Conservation (phyloP, 2,329 filamentous ascomycete genomes). For the Cytospora piceicola region DNA sequence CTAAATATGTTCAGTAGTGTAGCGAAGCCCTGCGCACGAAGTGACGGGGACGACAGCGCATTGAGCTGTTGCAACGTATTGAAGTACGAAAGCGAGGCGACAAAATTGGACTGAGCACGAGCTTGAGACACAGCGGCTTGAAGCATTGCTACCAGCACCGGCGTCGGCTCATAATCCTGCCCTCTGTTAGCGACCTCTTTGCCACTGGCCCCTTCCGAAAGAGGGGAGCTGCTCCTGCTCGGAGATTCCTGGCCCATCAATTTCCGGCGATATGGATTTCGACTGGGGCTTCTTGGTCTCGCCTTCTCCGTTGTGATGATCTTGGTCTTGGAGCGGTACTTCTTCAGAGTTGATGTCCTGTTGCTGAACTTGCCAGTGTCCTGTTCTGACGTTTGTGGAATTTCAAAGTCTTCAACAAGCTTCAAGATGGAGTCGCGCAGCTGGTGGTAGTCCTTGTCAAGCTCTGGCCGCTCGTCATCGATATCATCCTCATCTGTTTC, state of each 20-base stretch:
- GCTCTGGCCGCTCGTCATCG: conserved; percentile 60
- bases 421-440: conserved; percentile 80
- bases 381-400: conserved; percentile 67
- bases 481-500: conserved; percentile 66
- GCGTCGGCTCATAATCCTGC: conserved; percentile 46
- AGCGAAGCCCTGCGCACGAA: conserved; percentile 71
- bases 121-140: conserved; percentile 77
- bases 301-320: conserved; percentile 53
- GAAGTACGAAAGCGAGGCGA: conserved; percentile 84
- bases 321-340: conserved; percentile 63
- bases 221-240: conserved; percentile 28
- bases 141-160: conserved; percentile 72
- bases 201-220: conserved; percentile 34
- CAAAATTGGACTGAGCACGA: conserved; percentile 78
- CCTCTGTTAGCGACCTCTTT: conserved; percentile 39
- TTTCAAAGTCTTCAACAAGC: conserved; percentile 81
- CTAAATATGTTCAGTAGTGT: conserved; percentile 75
- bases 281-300: conserved; percentile 48
- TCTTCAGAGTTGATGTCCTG: conserved; percentile 64
- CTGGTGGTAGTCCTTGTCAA: conserved; percentile 80
- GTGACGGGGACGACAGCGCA: conserved; percentile 60
- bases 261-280: conserved; percentile 58
- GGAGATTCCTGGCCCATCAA: conserved; percentile 35
- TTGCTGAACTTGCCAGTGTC: conserved; percentile 70
- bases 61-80: conserved; percentile 77